Conservation (phyloP, 2,329 filamentous ascomycete species). For the Alternaria burnsii region DNA sequence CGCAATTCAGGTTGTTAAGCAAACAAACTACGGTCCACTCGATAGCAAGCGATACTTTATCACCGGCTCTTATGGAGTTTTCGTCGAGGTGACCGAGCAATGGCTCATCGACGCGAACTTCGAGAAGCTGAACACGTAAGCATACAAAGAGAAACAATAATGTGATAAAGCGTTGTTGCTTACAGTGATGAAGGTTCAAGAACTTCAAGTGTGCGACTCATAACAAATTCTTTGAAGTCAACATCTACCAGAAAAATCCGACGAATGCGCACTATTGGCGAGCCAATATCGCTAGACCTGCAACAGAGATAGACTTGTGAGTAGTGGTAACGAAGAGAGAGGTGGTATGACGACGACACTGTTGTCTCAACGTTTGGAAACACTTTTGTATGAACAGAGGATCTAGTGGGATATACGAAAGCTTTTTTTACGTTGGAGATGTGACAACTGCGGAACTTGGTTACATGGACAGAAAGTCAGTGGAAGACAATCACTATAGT, state of each 20-base stretch:
- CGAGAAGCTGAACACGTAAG: constrained; percentile 56
- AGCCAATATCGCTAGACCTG: constrained; percentile 54
- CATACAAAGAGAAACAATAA: not conserved
- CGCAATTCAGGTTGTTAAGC: constrained; percentile 55
- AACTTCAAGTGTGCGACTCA: constrained; percentile 57
- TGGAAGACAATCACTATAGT: not conserved
- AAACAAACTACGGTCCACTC: constrained; percentile 57
- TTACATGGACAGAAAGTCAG: no score
- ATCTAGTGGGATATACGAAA: no score
- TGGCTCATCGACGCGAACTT: constrained; percentile 55
- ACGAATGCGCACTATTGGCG: constrained; percentile 58
- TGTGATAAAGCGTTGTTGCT: not conserved
- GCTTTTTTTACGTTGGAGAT: no score
- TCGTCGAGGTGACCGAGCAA: constrained; percentile 48
- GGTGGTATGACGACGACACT: no score
- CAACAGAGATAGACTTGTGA: constrained; percentile 49
- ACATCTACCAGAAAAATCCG: constrained; percentile 60
- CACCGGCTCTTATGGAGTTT: constrained; percentile 19
- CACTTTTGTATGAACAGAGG: no score
- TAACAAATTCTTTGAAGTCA: constrained; percentile 60
- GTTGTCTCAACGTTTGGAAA: no score
- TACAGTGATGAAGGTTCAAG: constrained; percentile 51
- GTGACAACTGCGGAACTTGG: no score
- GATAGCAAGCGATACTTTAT: constrained; percentile 58
- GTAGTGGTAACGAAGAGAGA: no score